Percentiles rank a stretch among this genome's conserved stretches.
Conservation (phyloP, 2,329 filamentous ascomycete genomes). For the Curvularia hawaiiensis region DNA sequence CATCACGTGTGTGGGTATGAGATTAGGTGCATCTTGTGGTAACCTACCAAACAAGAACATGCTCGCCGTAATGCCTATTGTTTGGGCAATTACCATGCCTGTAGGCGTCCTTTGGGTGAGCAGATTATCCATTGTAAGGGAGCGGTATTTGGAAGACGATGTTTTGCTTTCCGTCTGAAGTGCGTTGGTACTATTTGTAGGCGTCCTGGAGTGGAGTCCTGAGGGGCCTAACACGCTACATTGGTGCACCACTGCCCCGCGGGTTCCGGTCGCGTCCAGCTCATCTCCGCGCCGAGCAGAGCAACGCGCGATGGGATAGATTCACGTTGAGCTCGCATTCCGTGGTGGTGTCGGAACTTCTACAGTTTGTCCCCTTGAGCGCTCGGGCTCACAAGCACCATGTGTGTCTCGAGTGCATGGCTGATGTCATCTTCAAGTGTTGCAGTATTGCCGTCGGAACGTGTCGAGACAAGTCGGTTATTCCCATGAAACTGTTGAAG, state of each 20-base stretch:
- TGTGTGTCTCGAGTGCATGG: neutral
- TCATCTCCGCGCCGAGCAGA: neutral
- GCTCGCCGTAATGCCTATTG: slow-evolving; percentile 58
- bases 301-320: neutral
- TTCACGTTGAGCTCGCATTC: neutral
- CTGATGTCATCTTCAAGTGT: neutral
- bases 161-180: neutral
- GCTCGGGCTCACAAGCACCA: neutral
- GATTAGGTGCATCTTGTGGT: neutral
- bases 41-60: slow-evolving; percentile 52
- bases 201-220: neutral
- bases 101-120: slow-evolving; percentile 32
- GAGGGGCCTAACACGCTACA: slow-evolving; percentile 5
- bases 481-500: slow-evolving; percentile 15
- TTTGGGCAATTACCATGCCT: slow-evolving; percentile 55
- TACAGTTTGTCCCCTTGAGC: neutral
- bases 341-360: neutral
- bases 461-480: slow-evolving; percentile 13
- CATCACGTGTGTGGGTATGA: too few species aligned
- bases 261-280: slow-evolving; percentile 6
- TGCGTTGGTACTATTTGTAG: neutral
- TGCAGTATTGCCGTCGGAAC: neutral
- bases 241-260: slow-evolving; percentile 7
- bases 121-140: slow-evolving; percentile 26
- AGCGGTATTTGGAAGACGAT: neutral